These are phyloP conservation scores for Epithemia pelagica DNA, from an alignment of 108 stramenopile genomes.

Conservation along the genomic window DNA sequence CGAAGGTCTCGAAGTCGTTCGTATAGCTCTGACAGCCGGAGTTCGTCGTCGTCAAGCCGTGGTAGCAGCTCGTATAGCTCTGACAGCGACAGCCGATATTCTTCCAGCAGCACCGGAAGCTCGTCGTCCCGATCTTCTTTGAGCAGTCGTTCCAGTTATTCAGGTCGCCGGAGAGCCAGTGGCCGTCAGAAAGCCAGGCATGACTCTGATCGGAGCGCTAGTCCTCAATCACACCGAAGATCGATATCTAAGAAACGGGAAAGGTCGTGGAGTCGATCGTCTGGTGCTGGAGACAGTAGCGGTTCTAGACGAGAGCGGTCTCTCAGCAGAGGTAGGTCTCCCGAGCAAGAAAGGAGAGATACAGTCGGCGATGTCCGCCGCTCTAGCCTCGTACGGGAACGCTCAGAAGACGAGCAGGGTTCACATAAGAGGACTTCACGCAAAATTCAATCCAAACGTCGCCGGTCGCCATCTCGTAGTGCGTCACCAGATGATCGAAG, in stretches of 20 bases:
- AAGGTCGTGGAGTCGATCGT: neutral
- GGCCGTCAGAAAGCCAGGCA: neutral
- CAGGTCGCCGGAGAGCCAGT: neutral
- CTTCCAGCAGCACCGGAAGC: neutral
- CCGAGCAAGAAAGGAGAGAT: no score
- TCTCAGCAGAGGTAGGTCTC: no score
- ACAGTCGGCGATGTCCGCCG: neutral
- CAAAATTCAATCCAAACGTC: neutral
- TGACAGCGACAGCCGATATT: slow-evolving; percentile 14
- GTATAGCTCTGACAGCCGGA: neutral
- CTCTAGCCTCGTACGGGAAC: slow-evolving; percentile 28
- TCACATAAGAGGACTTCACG: no score
- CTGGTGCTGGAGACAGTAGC: no score
- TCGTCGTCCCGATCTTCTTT: neutral
- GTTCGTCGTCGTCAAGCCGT: neutral
- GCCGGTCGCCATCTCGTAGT: neutral
- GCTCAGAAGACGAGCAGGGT: slow-evolving; percentile 15
- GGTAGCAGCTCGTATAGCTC: neutral
- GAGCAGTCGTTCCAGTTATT: slow-evolving; percentile 1
- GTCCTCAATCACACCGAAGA: neutral
- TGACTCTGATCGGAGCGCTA: neutral
- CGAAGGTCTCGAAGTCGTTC: neutral
- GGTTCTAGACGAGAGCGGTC: no score
- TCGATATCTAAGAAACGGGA: neutral
- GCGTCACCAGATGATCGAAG: neutral